Evolutionary conservation across 371 early-diverging fungal species (phyloP).

Genomic region (Apophysomyces sp.): DNA sequence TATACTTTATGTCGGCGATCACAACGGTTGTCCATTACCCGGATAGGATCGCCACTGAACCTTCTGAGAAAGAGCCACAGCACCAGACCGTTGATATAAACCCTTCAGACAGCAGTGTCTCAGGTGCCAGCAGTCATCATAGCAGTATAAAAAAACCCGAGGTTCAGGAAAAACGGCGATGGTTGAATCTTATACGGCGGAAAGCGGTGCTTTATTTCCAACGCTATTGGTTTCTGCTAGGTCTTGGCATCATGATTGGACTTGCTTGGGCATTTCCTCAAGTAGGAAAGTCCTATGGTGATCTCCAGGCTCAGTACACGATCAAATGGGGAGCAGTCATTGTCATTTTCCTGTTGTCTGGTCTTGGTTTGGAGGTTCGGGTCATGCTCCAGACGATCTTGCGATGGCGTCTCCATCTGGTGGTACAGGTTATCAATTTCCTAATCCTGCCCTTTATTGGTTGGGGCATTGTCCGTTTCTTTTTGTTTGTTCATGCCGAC

Average conservation of each 20-base stretch:
- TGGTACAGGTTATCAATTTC: conserved; percentile 63
- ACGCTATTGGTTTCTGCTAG: conserved; percentile 59
- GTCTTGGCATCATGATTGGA: conserved; percentile 63
- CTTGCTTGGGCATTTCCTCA: conserved; percentile 66
- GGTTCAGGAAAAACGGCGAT: neutral
- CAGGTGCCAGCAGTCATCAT: neutral
- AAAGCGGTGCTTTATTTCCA: neutral
- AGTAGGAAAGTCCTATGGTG: conserved; percentile 63
- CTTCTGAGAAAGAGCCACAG: neutral
- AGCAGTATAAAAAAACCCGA: too few species aligned
- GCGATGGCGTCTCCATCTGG: conserved; percentile 61
- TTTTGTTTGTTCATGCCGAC: conserved; percentile 41
- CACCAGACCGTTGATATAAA: neutral
- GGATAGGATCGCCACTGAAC: neutral
- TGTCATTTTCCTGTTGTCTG: conserved; percentile 73
- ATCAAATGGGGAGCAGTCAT: conserved; percentile 71
- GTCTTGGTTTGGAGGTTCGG: conserved; percentile 63
- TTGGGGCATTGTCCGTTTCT: conserved; percentile 54
- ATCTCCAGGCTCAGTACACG: conserved; percentile 62
- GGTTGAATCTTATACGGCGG: neutral
- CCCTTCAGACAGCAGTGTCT: neutral
- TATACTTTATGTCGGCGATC: neutral
- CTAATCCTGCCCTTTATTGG: conserved; percentile 62
- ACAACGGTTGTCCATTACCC: neutral
- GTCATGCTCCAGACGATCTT: conserved; percentile 57